Evolutionary conservation across 2,329 filamentous ascomycete genomes (phyloP).

Genomic region (Monilinia polystroma): DNA sequence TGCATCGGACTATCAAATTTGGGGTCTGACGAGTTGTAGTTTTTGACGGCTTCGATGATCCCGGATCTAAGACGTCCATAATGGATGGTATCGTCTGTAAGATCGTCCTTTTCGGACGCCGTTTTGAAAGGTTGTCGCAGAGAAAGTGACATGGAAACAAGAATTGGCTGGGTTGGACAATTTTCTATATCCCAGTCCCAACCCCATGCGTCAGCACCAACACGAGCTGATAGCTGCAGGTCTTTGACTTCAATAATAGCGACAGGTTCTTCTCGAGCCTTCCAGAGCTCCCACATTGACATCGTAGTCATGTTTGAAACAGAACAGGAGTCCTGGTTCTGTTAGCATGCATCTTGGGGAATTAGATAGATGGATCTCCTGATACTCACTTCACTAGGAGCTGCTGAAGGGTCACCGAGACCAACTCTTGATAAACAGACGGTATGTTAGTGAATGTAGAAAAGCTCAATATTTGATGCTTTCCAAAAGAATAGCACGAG

Average conservation of each 20-base stretch:
- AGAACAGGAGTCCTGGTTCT: neutral
- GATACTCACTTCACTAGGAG: neutral
- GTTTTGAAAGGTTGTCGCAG: constrained; percentile 56
- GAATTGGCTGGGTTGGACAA: constrained; percentile 57
- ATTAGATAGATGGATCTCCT: neutral
- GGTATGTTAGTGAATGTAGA: neutral
- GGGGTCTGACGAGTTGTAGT: neutral
- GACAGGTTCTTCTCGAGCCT: constrained; percentile 2
- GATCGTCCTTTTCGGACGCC: constrained; percentile 57
- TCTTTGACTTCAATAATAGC: constrained; percentile 15
- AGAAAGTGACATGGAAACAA: constrained; percentile 59
- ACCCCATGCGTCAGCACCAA: constrained; percentile 62
- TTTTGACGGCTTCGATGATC: constrained; percentile 47
- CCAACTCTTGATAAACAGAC: neutral
- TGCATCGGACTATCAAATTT: no score
- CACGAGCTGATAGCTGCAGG: neutral
- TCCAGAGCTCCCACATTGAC: constrained; percentile 2
- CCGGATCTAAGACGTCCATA: constrained; percentile 71
- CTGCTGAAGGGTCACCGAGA: neutral
- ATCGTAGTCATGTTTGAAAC: neutral
- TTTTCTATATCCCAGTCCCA: constrained; percentile 42
- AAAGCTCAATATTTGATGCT: neutral
- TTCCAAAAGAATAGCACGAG: neutral
- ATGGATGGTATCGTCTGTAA: constrained; percentile 71
- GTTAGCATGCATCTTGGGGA: neutral